Conservation (phyloP, 345 rosid genomes). For the Melastoma malabathricum region DNA sequence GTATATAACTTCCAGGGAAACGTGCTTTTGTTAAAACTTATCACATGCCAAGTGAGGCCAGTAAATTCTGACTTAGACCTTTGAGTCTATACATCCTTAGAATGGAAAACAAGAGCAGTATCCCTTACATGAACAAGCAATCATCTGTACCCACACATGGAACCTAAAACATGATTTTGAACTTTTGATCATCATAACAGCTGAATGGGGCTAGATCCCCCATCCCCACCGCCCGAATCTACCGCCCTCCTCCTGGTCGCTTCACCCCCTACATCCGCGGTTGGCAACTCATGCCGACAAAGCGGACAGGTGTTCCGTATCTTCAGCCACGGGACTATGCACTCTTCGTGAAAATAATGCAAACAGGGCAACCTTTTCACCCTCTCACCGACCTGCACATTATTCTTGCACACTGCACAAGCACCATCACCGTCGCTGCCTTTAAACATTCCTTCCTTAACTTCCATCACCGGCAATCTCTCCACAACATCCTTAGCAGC, state of each 20-base stretch:
- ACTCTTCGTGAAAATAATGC: slow-evolving; percentile 3
- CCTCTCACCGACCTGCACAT: background rate
- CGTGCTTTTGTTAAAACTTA: too few relatives aligned
- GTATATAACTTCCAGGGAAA: too few relatives aligned
- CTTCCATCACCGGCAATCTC: slow-evolving; percentile 1
- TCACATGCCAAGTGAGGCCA: too few relatives aligned
- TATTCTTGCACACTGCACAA: slow-evolving; percentile 7
- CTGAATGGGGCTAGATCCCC: too few relatives aligned
- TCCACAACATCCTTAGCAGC: slow-evolving; percentile 2
- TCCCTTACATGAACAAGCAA: too few relatives aligned
- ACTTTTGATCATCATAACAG: too few relatives aligned
- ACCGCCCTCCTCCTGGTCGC: background rate
- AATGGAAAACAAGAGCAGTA: too few relatives aligned
- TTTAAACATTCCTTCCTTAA: background rate
- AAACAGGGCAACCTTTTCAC: slow-evolving; percentile 2
- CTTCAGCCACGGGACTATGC: slow-evolving; percentile 4
- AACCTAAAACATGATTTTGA: too few relatives aligned
- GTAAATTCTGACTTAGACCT: too few relatives aligned
- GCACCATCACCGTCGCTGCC: background rate
- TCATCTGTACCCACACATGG: too few relatives aligned
- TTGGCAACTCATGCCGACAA: slow-evolving; percentile 15
- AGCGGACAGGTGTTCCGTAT: slow-evolving; percentile 11
- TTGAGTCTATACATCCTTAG: too few relatives aligned
- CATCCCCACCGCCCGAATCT: too few relatives aligned
- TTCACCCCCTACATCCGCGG: slow-evolving; percentile 8